Conservation (phyloP, 441 rosid genomes). For the Flueggea neowawraea region DNA sequence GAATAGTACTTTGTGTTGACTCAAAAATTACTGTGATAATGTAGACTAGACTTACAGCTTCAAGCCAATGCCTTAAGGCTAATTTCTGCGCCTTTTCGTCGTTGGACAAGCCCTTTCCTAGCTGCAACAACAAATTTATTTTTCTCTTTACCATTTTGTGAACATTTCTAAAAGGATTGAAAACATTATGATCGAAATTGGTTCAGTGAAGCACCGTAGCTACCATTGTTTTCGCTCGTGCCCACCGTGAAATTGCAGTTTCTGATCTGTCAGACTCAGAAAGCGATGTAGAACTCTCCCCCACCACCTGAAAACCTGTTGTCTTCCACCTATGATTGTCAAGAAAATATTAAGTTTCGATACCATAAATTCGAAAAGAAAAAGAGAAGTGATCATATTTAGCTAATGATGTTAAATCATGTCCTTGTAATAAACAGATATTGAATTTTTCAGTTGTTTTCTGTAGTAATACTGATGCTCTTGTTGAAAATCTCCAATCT, state of each 20-base stretch:
- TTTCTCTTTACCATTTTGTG: no score
- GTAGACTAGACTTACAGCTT: constrained; percentile 63
- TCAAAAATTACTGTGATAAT: no score
- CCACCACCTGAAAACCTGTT: constrained; percentile 83
- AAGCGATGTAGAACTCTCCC: constrained; percentile 83
- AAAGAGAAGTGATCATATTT: no score
- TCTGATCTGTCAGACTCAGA: constrained; percentile 80
- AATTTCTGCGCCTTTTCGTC: constrained; percentile 85
- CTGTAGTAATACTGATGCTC: no score
- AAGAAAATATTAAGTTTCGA: neutral
- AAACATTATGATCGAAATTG: neutral
- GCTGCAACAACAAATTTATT: constrained; percentile 28
- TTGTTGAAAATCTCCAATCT: no score
- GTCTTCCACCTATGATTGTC: constrained; percentile 73
- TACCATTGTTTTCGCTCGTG: constrained; percentile 89
- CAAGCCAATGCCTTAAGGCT: constrained; percentile 97
- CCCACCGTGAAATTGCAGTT: constrained; percentile 90
- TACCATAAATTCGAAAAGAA: neutral
- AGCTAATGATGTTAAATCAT: no score
- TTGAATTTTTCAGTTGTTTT: no score
- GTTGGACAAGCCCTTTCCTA: constrained; percentile 91
- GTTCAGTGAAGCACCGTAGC: constrained; percentile 49
- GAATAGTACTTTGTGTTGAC: no score
- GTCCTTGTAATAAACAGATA: no score
- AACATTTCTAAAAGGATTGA: no score